Percentiles rank a stretch among this genome's conserved stretches.
phyloP scores from a whole-genome alignment of 2,329 filamentous ascomycete genomes.

The Cucurbitaria berberidis region DNA sequence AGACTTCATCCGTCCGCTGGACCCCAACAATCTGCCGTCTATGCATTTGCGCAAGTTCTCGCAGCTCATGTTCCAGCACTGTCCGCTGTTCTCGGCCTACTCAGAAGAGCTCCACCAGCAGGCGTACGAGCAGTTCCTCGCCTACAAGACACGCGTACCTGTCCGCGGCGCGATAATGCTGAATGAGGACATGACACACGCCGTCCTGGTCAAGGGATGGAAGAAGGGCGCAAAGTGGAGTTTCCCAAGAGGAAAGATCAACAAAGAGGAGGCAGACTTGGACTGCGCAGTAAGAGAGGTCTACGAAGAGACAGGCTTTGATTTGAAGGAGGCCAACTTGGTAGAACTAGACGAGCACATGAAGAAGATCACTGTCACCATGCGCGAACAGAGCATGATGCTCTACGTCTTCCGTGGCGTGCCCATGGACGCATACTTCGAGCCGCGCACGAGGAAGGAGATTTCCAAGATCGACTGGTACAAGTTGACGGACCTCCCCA shows the following conservation, averaged over 20 bases:
- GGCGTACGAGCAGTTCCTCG: slow-evolving; percentile 89
- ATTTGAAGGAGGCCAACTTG: slow-evolving; percentile 76
- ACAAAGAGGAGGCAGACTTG: slow-evolving; percentile 92
- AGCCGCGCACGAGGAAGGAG: slow-evolving; percentile 91
- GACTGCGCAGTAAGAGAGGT: slow-evolving; percentile 94
- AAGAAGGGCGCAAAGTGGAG: slow-evolving; percentile 97
- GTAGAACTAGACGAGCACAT: slow-evolving; percentile 71
- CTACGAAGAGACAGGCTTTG: slow-evolving; percentile 93
- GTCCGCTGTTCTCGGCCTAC: slow-evolving; percentile 83
- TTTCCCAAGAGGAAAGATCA: slow-evolving; percentile 96
- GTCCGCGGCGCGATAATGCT: slow-evolving; percentile 93
- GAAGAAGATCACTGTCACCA: slow-evolving; percentile 85
- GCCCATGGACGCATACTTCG: slow-evolving; percentile 84
- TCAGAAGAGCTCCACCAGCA: slow-evolving; percentile 77
- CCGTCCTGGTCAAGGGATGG: slow-evolving; percentile 94
- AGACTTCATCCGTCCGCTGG: slow-evolving; percentile 93
- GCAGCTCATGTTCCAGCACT: slow-evolving; percentile 90
- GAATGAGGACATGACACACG: slow-evolving; percentile 91
- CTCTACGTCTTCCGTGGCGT: slow-evolving; percentile 92
- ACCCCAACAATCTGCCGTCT: slow-evolving; percentile 79
- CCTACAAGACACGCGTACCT: slow-evolving; percentile 93
- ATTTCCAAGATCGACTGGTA: slow-evolving; percentile 99
- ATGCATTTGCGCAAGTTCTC: slow-evolving; percentile 87
- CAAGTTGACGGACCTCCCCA: slow-evolving; percentile 84
- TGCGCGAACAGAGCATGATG: slow-evolving; percentile 90